These are phyloP conservation scores for Helianthus tuberosus DNA, from an alignment of 129 eudicot species.

Conservation along the genomic window DNA sequence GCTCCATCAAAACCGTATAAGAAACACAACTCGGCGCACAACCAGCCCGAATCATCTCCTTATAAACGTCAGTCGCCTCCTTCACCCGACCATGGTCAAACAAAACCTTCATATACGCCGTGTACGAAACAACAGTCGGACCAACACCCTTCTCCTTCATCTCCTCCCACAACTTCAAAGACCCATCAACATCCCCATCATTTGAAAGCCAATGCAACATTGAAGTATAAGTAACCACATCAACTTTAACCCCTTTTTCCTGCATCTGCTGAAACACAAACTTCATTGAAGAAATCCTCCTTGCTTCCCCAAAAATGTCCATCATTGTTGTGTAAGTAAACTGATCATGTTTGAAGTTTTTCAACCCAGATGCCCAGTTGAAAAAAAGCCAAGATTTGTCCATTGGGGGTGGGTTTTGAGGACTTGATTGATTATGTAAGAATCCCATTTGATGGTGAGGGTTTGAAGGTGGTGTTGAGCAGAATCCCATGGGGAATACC, in stretches of 20 bases:
- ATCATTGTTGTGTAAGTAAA: slow-evolving; percentile 91
- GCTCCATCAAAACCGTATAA: slow-evolving; percentile 81
- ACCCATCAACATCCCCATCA: slow-evolving; percentile 84
- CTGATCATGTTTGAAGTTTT: slow-evolving; percentile 78
- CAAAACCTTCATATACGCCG: slow-evolving; percentile 86
- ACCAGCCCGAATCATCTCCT: slow-evolving; percentile 78
- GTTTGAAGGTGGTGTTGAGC: slow-evolving; percentile 65
- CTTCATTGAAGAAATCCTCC: slow-evolving; percentile 78
- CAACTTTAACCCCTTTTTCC: slow-evolving; percentile 45
- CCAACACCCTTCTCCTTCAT: slow-evolving; percentile 62
- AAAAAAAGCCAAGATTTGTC: slow-evolving; percentile 90
- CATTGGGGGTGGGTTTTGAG: slow-evolving; percentile 97
- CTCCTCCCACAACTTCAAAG: slow-evolving; percentile 71
- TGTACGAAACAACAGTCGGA: slow-evolving; percentile 82
- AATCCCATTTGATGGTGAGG: slow-evolving; percentile 75
- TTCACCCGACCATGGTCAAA: slow-evolving; percentile 66
- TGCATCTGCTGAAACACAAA: slow-evolving; percentile 48
- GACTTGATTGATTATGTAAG: slow-evolving; percentile 82
- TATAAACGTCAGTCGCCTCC: slow-evolving; percentile 66
- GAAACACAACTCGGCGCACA: slow-evolving; percentile 75
- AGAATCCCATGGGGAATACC: slow-evolving; percentile 76
- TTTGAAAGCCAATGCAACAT: slow-evolving; percentile 85
- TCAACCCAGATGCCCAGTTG: slow-evolving; percentile 66
- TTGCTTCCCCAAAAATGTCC: slow-evolving; percentile 95
- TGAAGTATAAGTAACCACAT: slow-evolving; percentile 81